Base-by-base conservation (phyloP, 768 basidiomycete species). In the Punctularia strigosozonata region DNA sequence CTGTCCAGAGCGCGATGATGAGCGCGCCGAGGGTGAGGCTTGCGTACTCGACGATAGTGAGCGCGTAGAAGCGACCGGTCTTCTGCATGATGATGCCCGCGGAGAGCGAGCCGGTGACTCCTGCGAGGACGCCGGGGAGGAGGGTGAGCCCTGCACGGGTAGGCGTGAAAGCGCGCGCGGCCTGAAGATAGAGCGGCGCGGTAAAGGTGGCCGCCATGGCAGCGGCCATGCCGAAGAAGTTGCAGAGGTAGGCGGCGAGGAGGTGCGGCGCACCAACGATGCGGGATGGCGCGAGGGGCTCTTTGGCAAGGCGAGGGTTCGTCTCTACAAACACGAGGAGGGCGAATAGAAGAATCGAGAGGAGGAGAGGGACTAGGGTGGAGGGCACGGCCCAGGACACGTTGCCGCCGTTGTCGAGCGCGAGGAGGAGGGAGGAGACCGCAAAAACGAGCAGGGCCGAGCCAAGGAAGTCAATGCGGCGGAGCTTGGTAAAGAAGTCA, bases 391-490 rank as follows among this genome's bases (percentile, higher is more conserved):
- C 5, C 57, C 57, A 59, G 3, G 56, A 37, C 32, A 58, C 43
- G 46, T 60, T 56, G 7, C 58, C 58, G 31, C 59, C 59, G 19
- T 49, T 48, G 45, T 80, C 76, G 7, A 80, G 58, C 2, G 65
- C 75, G 38, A 75, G 59, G 26, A 82, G 67, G 3, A 82, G 63
- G 47, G 62, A 59, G 53, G 75, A 73, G 15, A 78, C 60, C 18
- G 73, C 56, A n/a, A 68, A 38, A 18, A 80, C 65, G 31, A 81
- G 70, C 5, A 66, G 59, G 31, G 68, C 28, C 1, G 77, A 74
- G 14, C 80, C 80, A 4, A 58, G 56, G 46, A 79, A 79, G 57
- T 83, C 80, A 41, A 83, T 61, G 14, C 78, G 68, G 41, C 64
- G 67, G 38, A 81, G 55, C 43, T 77, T 80, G 5, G 56, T 58